A percentile compares a stretch with the other conserved stretches of the same genome.
phyloP scores from a whole-genome alignment of 106 monocot species.

The Gastrodia elata region DNA sequence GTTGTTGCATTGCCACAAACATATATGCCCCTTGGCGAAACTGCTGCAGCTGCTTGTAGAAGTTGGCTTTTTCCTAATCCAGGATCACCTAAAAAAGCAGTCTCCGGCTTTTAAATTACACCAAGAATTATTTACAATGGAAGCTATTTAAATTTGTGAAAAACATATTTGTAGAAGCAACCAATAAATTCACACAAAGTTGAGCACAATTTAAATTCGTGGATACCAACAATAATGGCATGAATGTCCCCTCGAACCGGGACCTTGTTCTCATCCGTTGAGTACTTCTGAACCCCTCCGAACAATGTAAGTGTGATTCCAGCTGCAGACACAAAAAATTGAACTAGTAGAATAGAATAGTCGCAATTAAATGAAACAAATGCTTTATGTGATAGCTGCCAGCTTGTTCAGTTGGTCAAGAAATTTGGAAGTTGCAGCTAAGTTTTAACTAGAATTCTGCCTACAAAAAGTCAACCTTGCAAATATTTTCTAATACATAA shows the following conservation, averaged over 20 bases:
- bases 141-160: too few species aligned
- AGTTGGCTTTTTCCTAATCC: constrained; percentile 99
- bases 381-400: too few species aligned
- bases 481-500: too few species aligned
- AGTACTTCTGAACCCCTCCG: constrained; percentile 95
- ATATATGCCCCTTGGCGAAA: constrained; percentile 96
- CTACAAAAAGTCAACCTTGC: too few species aligned
- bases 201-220: neutral
- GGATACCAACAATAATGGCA: constrained; percentile 88
- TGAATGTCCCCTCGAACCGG: constrained; percentile 98
- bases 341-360: neutral
- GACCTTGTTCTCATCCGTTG: constrained; percentile 92
- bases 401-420: too few species aligned
- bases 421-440: too few species aligned
- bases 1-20: constrained; percentile 98
- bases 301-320: constrained; percentile 92
- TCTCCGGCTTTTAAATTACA: neutral
- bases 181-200: neutral
- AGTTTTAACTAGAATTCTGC: too few species aligned
- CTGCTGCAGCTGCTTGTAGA: constrained; percentile 84
- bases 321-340: constrained; percentile 32
- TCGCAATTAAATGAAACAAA: too few species aligned
- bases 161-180: too few species aligned
- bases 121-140: neutral
- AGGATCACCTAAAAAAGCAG: constrained; percentile 65